Evolutionary conservation across 257 asterid genomes (phyloP).

Genomic region (Nicotiana benthamiana): DNA sequence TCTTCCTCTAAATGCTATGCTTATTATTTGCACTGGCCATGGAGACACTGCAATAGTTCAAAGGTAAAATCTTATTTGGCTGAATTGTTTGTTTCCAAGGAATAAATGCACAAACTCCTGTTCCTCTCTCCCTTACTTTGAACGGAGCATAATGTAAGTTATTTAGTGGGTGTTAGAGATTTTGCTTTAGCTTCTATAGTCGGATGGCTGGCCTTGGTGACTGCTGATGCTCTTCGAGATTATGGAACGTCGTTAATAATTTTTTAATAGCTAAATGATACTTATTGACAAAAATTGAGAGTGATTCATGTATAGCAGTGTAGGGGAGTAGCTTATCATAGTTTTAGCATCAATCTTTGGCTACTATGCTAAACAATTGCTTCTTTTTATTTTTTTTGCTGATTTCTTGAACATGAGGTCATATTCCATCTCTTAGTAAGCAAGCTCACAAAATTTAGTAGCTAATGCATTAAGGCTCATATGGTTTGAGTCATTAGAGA

Average conservation of each 20-base stretch:
- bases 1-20: slow-evolving; percentile 77
- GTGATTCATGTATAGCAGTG: neutral
- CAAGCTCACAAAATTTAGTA: neutral
- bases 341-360: neutral
- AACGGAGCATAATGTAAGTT: neutral
- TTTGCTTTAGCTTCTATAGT: neutral
- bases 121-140: neutral
- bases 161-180: neutral
- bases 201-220: neutral
- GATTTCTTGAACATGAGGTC: neutral
- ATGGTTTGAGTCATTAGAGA: no score
- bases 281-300: neutral
- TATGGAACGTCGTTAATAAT: neutral
- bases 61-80: slow-evolving; percentile 35
- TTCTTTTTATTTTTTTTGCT: neutral
- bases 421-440: neutral
- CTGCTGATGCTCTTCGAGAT: neutral
- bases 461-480: neutral
- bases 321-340: neutral
- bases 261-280: neutral
- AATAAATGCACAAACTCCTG: neutral
- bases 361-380: neutral
- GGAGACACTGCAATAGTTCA: slow-evolving; percentile 86
- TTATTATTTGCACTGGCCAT: slow-evolving; percentile 83
- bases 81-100: neutral